These are phyloP conservation scores for Penicillium chermesinum DNA, from an alignment of 495 filamentous ascomycete species.

Conservation along the genomic window DNA sequence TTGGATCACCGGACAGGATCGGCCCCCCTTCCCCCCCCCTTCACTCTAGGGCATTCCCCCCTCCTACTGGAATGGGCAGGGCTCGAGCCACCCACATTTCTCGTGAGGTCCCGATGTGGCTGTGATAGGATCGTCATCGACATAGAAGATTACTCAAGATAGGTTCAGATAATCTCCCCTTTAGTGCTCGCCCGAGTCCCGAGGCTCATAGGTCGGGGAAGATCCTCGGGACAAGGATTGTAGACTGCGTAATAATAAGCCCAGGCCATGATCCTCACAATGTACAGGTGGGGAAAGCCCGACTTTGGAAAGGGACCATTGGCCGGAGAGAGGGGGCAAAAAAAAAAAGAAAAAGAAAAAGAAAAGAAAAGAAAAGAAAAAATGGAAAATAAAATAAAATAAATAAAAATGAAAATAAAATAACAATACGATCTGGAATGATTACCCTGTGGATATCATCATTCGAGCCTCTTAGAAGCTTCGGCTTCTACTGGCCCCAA, in stretches of 20 bases:
- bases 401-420: not conserved
- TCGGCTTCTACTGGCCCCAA: not conserved
- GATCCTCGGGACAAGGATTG: conserved; percentile 8
- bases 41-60: not conserved
- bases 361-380: too few relatives aligned
- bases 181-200: conserved; percentile 10
- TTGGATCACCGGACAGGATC: conserved; percentile 7
- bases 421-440: not conserved
- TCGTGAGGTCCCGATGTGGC: conserved; percentile 13
- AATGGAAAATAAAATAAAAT: not conserved
- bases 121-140: conserved; percentile 13
- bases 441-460: not conserved
- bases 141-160: not conserved
- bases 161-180: conserved; percentile 3
- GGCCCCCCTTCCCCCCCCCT: not conserved
- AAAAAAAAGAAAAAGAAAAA: not conserved
- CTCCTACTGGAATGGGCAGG: conserved; percentile 7
- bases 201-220: conserved; percentile 14
- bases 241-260: conserved; percentile 16
- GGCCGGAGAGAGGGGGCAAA: not conserved
- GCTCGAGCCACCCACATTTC: conserved; percentile 12
- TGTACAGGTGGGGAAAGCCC: conserved; percentile 6
- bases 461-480: not conserved
- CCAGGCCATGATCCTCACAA: conserved; percentile 13
- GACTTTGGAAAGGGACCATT: conserved; percentile 8